Conservation (phyloP, 2,329 filamentous ascomycete genomes). For the Venturia effusa region DNA sequence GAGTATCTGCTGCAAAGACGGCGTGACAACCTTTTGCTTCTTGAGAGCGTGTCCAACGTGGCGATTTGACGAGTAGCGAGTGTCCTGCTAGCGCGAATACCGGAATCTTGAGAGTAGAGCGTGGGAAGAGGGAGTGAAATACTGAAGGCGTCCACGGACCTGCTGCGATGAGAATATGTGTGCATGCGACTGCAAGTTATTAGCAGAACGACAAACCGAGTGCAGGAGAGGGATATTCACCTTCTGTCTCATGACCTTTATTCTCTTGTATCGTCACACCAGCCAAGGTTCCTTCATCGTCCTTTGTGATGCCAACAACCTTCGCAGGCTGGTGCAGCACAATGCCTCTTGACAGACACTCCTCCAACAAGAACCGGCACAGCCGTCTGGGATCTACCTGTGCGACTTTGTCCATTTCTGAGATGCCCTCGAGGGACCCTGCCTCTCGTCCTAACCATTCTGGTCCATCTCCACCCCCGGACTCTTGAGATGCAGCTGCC, state of each 20-base stretch:
- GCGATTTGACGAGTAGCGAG: slow-evolving; percentile 55
- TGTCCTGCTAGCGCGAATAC: slow-evolving; percentile 58
- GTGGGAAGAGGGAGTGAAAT: slow-evolving; percentile 54
- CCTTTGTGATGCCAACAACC: slow-evolving; percentile 41
- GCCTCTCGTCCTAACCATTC: slow-evolving; percentile 47
- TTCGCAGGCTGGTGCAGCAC: slow-evolving; percentile 53
- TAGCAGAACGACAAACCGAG: neutral
- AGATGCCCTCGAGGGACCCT: slow-evolving; percentile 50
- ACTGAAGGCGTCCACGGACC: slow-evolving; percentile 62
- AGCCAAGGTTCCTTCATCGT: slow-evolving; percentile 40
- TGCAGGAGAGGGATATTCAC: neutral
- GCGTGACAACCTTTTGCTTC: slow-evolving; percentile 47
- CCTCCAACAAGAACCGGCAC: slow-evolving; percentile 52
- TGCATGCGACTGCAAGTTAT: slow-evolving; percentile 44
- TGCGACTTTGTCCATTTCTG: slow-evolving; percentile 48
- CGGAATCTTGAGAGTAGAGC: slow-evolving; percentile 41
- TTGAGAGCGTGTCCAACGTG: slow-evolving; percentile 39
- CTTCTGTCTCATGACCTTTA: slow-evolving; percentile 21
- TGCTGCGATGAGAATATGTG: slow-evolving; percentile 53
- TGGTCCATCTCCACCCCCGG: slow-evolving; percentile 31
- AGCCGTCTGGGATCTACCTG: slow-evolving; percentile 60
- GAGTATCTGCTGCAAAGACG: slow-evolving; percentile 51
- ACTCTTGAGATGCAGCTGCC: slow-evolving; percentile 30
- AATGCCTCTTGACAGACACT: slow-evolving; percentile 50
- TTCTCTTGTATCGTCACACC: slow-evolving; percentile 40